Conservation (phyloP, 129 eudicot genomes). For the Saussurea involucrata region DNA sequence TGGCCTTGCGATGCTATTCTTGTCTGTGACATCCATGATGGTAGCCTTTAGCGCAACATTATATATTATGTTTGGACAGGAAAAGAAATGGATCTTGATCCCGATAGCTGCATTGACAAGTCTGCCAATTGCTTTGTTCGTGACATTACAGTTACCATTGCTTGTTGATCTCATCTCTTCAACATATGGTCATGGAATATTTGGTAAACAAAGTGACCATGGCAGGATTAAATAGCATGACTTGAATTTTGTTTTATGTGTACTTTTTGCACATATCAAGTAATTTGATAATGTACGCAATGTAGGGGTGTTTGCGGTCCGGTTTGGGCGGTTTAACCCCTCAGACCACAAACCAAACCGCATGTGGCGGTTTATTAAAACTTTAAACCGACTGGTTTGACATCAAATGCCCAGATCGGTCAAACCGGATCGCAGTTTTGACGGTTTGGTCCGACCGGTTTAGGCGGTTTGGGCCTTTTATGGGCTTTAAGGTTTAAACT, state of each 20-base stretch:
- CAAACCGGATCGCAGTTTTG: too few relatives aligned
- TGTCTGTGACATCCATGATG: conserved; percentile 4
- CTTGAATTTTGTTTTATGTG: not conserved
- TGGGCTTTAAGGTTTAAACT: too few relatives aligned
- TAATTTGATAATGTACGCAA: not conserved
- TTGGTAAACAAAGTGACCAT: not conserved
- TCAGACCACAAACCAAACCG: too few relatives aligned
- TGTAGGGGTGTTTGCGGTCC: too few relatives aligned
- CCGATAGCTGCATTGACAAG: conserved; percentile 2
- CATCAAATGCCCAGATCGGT: too few relatives aligned
- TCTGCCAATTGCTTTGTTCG: not conserved
- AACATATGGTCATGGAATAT: not conserved
- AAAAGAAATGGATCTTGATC: not conserved
- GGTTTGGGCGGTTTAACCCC: too few relatives aligned
- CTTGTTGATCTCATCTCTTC: not conserved
- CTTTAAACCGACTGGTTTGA: too few relatives aligned
- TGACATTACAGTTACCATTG: conserved; percentile 2
- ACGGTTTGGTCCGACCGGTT: too few relatives aligned
- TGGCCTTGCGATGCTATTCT: not conserved
- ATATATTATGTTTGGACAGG: conserved; percentile 4
- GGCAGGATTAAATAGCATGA: not conserved
- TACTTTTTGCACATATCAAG: not conserved
- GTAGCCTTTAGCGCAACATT: not conserved
- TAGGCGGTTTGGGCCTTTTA: too few relatives aligned
- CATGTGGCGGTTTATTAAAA: too few relatives aligned